A percentile compares a stretch with the other conserved stretches of the same genome.
phyloP scores from a whole-genome alignment of 495 filamentous ascomycete genomes.

The Margaritispora aquatica region DNA sequence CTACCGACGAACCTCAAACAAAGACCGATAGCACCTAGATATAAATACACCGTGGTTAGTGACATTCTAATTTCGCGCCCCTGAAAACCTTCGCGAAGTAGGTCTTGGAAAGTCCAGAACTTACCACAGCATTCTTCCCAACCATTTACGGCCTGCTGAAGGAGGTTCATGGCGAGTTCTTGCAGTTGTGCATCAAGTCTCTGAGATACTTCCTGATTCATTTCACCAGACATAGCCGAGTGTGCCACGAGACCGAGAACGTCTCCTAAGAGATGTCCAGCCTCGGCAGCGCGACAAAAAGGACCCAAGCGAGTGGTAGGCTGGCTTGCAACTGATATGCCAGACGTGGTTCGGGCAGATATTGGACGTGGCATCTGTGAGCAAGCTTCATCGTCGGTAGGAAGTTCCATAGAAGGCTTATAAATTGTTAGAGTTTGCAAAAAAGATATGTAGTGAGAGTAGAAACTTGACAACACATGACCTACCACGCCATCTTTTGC shows the following conservation, averaged over 20 bases:
- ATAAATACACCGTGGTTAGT: too few relatives aligned
- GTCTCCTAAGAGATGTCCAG: conserved; percentile 4
- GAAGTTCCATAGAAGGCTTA: conserved; percentile 5
- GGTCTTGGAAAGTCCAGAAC: too few relatives aligned
- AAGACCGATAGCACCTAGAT: conserved; percentile 17
- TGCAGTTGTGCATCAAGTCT: conserved; percentile 6
- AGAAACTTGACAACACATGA: too few relatives aligned
- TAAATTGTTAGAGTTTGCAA: too few relatives aligned
- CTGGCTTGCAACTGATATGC: conserved; percentile 4
- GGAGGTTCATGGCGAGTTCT: conserved; percentile 6
- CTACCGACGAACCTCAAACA: conserved; percentile 6
- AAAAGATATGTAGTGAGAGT: too few relatives aligned
- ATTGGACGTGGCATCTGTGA: neutral
- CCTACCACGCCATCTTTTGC: conserved; percentile 6
- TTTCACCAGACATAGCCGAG: neutral
- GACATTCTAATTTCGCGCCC: too few relatives aligned
- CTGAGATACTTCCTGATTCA: neutral
- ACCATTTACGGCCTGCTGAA: conserved; percentile 13
- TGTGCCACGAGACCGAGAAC: conserved; percentile 5
- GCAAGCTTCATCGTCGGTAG: conserved; percentile 11
- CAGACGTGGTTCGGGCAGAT: conserved; percentile 3
- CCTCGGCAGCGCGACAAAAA: conserved; percentile 13
- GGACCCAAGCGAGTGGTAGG: conserved; percentile 14
- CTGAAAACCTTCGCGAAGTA: too few relatives aligned
- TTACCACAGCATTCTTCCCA: conserved; percentile 21